Evolutionary conservation across 306 rosid genomes (phyloP).

Genomic region (Sicyos baderoa): DNA sequence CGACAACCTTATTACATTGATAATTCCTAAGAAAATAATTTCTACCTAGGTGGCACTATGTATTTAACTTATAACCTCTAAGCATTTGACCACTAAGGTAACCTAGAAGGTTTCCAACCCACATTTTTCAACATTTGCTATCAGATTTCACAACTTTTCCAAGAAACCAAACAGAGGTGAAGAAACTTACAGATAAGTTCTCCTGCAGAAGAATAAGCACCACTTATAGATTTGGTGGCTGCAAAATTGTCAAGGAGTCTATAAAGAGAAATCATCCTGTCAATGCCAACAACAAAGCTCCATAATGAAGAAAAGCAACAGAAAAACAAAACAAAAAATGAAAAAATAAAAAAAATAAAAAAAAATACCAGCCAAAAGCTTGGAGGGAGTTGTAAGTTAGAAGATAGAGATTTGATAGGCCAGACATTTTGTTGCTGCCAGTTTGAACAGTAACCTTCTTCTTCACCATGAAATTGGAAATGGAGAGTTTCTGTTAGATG

Average conservation of each 20-base stretch:
- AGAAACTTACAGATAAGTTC: conserved; percentile 48
- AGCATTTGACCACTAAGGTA: too few species aligned
- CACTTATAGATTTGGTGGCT: conserved; percentile 33
- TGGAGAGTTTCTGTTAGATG: not conserved
- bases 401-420: conserved; percentile 43
- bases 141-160: not conserved
- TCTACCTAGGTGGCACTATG: too few species aligned
- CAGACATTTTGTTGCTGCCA: conserved; percentile 28
- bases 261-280: conserved; percentile 51
- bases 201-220: conserved; percentile 57
- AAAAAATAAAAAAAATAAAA: not conserved
- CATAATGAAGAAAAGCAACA: not conserved
- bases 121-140: not conserved
- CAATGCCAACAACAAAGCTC: not conserved
- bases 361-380: conserved; percentile 51
- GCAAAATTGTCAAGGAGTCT: conserved; percentile 36
- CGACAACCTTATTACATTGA: too few species aligned
- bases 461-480: not conserved
- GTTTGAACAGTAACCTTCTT: not conserved
- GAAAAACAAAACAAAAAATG: not conserved
- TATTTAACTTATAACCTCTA: too few species aligned
- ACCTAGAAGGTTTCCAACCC: too few species aligned
- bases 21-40: too few species aligned
- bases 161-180: not conserved
- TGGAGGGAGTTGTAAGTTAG: conserved; percentile 65